Evolutionary conservation across 2,329 filamentous ascomycete species (phyloP).

Genomic region (Trichophyton mentagrophytes): DNA sequence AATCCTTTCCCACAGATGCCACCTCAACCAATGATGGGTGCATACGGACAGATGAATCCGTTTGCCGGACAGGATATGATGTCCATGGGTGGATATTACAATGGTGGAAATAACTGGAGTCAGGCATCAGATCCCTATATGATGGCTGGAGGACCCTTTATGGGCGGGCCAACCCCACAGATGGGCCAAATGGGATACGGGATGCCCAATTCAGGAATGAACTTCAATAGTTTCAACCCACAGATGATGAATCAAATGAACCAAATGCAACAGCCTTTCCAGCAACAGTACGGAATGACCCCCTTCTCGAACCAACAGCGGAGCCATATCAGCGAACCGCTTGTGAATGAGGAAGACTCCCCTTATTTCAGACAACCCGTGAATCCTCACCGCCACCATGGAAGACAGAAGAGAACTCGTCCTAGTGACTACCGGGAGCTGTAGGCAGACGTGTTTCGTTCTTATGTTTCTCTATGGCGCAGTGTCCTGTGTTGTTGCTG

Average conservation of each 20-base stretch:
- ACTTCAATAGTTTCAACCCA: background rate
- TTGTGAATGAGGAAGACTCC: conserved; percentile 61
- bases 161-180: background rate
- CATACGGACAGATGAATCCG: background rate
- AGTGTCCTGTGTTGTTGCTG: background rate
- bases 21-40: background rate
- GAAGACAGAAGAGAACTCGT: conserved; percentile 62
- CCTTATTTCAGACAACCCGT: conserved; percentile 94
- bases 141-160: background rate
- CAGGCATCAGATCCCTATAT: background rate
- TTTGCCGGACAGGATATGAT: background rate
- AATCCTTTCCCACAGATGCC: background rate
- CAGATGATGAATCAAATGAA: conserved; percentile 6
- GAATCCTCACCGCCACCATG: conserved; percentile 82
- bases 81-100: background rate
- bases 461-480: background rate
- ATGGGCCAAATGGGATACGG: background rate
- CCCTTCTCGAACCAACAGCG: conserved; percentile 48
- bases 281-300: conserved; percentile 23
- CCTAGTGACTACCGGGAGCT: conserved; percentile 87
- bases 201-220: background rate
- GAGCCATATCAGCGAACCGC: conserved; percentile 40
- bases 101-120: background rate
- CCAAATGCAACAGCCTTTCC: background rate
- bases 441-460: conserved; percentile 27